Evolutionary conservation across 805 yeast species (phyloP), one percentile per base, ranked within the genome.

Genomic region (Spathaspora boniae): DNA sequence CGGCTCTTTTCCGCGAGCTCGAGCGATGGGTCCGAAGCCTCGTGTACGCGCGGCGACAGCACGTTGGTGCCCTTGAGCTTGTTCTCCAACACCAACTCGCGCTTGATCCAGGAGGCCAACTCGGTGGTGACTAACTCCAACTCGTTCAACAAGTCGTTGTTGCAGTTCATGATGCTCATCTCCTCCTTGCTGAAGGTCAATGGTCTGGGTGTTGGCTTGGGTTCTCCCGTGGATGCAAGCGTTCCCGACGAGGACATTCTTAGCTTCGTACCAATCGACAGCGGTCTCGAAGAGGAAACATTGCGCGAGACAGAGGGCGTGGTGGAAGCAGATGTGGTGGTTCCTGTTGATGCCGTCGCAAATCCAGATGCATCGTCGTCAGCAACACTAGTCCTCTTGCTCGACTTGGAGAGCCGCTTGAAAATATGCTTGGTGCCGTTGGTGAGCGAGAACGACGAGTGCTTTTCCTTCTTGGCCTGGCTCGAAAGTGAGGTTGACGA

Each of bases 81-180:
- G 32, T 62, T 61, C 47, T 81, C 88, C 29, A 84, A 51, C 14
- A 64, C 53, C n/a, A 82, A 63, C 52, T 85, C 94, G 26, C 93
- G 62, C 36, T 76, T 72, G 30, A 84, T 81, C 0, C 89, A 79
- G 16, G 76, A 76, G 0, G 88, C 89, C 33, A 85, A 63, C 48
- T 84, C 94, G 17, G 74, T 72, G 1, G 89, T 80, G 1, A 85
- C 80, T 16, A 82, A 49, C 40, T 80, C 82, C 26, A 85, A 57
- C 49, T 84, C 91, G 37, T 72, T 69, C 46, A 82, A 64, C 26
- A 84, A 55, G 17, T 70, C 73, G 33, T 68, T 68, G 42, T 78
- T 82, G 35, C 82, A 77, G 23, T 67, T 74, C 62, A 83, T 65
- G 6, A 82, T 62, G 1, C 80, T 78, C 35, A 80, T 53, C 45